These are phyloP conservation scores for Capsella bursapastoris DNA, from an alignment of 345 rosid genomes.

Conservation along the genomic window DNA sequence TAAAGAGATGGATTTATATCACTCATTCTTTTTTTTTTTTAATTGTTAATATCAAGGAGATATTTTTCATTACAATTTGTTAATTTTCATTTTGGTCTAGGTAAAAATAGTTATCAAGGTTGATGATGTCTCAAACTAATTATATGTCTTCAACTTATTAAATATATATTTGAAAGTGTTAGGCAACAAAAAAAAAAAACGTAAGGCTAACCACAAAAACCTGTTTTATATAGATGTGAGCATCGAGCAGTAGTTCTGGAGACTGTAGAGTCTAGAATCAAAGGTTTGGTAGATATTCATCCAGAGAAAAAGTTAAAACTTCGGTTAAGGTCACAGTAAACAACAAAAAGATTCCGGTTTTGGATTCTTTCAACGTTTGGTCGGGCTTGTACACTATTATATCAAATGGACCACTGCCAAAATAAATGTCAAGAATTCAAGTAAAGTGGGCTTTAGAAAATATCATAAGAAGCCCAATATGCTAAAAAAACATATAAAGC, in stretches of 20 bases:
- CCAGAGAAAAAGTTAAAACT: background rate
- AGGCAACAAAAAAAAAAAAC: too few relatives aligned
- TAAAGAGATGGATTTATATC: background rate
- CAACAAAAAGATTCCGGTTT: background rate
- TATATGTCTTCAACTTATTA: too few relatives aligned
- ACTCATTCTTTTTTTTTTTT: background rate
- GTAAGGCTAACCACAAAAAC: background rate
- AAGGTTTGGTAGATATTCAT: background rate
- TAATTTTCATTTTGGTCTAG: too few relatives aligned
- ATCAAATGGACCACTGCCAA: background rate
- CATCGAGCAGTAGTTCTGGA: background rate
- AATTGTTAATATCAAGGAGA: too few relatives aligned
- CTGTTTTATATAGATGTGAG: background rate
- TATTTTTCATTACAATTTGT: too few relatives aligned
- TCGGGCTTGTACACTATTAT: background rate
- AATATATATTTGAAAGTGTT: too few relatives aligned
- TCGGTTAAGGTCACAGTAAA: background rate
- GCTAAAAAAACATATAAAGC: background rate
- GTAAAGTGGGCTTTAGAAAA: conserved; percentile 1
- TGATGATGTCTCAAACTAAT: too few relatives aligned
- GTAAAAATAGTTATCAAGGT: too few relatives aligned
- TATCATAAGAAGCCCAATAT: conserved; percentile 14
- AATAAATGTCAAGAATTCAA: too few relatives aligned
- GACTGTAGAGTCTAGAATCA: background rate
- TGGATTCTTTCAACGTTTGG: background rate